These are phyloP conservation scores for Apiotrichum domesticum DNA, from an alignment of 1,284 basidiomycete genomes.

Conservation along the genomic window DNA sequence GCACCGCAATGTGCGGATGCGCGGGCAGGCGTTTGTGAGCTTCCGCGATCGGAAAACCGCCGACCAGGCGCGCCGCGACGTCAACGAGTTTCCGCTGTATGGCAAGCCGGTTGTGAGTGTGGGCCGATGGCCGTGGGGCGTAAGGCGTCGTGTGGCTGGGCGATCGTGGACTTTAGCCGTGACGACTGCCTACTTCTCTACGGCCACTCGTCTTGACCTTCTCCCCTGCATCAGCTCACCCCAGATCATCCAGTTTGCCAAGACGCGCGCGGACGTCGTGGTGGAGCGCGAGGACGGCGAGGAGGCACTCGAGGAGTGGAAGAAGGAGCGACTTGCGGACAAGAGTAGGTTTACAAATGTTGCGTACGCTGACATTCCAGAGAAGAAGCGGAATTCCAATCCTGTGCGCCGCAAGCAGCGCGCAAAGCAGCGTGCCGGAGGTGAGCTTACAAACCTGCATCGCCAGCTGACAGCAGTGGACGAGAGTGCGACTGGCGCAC, in stretches of 20 bases:
- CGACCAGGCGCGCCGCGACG: slow-evolving; percentile 81
- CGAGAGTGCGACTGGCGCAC: slow-evolving; percentile 53
- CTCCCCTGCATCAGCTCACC: not conserved
- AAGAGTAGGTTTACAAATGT: slow-evolving; percentile 62
- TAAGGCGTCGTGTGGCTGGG: too few species aligned
- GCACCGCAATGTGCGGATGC: slow-evolving; percentile 89
- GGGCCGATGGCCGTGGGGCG: not conserved
- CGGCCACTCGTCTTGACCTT: not conserved
- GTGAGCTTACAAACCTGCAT: slow-evolving; percentile 33
- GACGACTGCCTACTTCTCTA: too few species aligned
- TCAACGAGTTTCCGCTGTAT: slow-evolving; percentile 89
- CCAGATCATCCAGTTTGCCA: slow-evolving; percentile 73
- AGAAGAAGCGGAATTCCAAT: slow-evolving; percentile 73
- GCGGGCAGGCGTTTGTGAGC: slow-evolving; percentile 95
- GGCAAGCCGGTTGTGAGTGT: slow-evolving; percentile 83
- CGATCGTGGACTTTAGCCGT: too few species aligned
- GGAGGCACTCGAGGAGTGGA: slow-evolving; percentile 64
- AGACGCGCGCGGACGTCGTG: slow-evolving; percentile 79
- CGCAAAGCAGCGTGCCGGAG: slow-evolving; percentile 67
- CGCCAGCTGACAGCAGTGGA: slow-evolving; percentile 52
- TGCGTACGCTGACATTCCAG: slow-evolving; percentile 47
- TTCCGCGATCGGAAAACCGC: slow-evolving; percentile 76
- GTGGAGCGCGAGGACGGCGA: slow-evolving; percentile 65
- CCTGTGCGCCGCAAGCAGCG: slow-evolving; percentile 76
- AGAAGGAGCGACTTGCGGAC: slow-evolving; percentile 62